phyloP scores from a whole-genome alignment of 768 basidiomycete species.

The Ephemerocybe angulata region DNA sequence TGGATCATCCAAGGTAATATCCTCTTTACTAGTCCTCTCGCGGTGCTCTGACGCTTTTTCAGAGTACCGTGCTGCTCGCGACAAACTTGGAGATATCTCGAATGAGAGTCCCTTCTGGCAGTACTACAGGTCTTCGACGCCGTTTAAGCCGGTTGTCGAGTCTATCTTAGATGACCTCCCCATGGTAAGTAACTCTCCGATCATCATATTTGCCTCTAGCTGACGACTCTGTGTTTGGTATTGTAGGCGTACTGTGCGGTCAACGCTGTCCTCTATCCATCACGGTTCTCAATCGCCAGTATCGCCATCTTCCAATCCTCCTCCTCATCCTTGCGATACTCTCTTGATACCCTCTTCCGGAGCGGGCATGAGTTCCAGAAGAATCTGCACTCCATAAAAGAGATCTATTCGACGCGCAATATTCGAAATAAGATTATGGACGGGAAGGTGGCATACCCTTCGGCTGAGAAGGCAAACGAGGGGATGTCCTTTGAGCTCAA shows the following conservation, averaged over 20 bases:
- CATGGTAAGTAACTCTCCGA: slow-evolving; percentile 20
- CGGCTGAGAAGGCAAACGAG: slow-evolving; percentile 9
- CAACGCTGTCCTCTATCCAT: slow-evolving; percentile 28
- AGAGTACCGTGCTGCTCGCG: slow-evolving; percentile 29
- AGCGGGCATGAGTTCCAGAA: slow-evolving; percentile 18
- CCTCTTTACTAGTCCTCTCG: neutral
- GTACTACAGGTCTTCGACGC: slow-evolving; percentile 7
- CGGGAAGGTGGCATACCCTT: slow-evolving; percentile 25
- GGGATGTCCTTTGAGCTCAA: slow-evolving; percentile 25
- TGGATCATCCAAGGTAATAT: slow-evolving; percentile 29
- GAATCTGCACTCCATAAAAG: slow-evolving; percentile 26
- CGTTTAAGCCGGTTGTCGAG: slow-evolving; percentile 15
- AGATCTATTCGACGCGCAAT: slow-evolving; percentile 25
- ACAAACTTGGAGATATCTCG: slow-evolving; percentile 19
- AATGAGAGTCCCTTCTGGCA: slow-evolving; percentile 21
- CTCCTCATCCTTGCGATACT: slow-evolving; percentile 24
- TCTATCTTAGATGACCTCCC: slow-evolving; percentile 26
- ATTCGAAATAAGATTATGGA: slow-evolving; percentile 22
- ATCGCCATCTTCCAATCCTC: slow-evolving; percentile 40
- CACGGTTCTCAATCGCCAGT: slow-evolving; percentile 34
- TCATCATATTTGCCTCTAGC: too few species aligned
- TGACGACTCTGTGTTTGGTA: neutral
- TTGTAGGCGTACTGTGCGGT: slow-evolving; percentile 35
- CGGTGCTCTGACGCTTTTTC: neutral
- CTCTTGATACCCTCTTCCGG: slow-evolving; percentile 19